Percentiles rank a stretch among this genome's conserved stretches.
phyloP scores from a whole-genome alignment of 257 asterid species.

The Solanum etuberosum region DNA sequence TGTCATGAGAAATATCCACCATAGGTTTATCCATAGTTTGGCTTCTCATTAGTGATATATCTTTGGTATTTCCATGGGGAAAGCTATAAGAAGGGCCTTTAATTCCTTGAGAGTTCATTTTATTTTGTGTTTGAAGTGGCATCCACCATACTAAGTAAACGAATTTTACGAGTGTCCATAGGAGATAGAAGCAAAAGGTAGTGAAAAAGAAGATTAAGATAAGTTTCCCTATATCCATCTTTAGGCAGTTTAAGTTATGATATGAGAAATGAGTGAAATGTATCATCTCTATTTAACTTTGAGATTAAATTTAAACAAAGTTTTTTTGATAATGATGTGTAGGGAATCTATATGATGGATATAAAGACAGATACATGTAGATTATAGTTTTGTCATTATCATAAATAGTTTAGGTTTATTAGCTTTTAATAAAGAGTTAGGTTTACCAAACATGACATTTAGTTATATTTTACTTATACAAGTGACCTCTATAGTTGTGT shows the following conservation, averaged over 20 bases:
- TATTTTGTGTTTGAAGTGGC: constrained; percentile 20
- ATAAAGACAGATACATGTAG: neutral
- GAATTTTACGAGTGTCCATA: constrained; percentile 21
- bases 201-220: constrained; percentile 5
- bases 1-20: constrained; percentile 45
- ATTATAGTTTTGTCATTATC: neutral
- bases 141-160: constrained; percentile 33
- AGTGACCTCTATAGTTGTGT: neutral
- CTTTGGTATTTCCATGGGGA: constrained; percentile 54
- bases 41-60: constrained; percentile 33
- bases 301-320: neutral
- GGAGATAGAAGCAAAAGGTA: constrained; percentile 10
- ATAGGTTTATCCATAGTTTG: constrained; percentile 31
- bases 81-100: constrained; percentile 46
- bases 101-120: constrained; percentile 46
- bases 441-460: too few species aligned
- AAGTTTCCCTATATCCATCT: constrained; percentile 1
- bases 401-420: neutral
- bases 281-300: neutral
- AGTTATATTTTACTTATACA: too few species aligned
- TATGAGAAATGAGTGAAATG: neutral
- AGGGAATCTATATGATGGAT: neutral
- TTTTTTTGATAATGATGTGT: neutral
- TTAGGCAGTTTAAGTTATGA: neutral
- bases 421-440: too few species aligned